A percentile compares a stretch with the other conserved stretches of the same genome.
phyloP scores from a whole-genome alignment of 371 early-diverging fungal species.

The Cokeromyces recurvatus region DNA sequence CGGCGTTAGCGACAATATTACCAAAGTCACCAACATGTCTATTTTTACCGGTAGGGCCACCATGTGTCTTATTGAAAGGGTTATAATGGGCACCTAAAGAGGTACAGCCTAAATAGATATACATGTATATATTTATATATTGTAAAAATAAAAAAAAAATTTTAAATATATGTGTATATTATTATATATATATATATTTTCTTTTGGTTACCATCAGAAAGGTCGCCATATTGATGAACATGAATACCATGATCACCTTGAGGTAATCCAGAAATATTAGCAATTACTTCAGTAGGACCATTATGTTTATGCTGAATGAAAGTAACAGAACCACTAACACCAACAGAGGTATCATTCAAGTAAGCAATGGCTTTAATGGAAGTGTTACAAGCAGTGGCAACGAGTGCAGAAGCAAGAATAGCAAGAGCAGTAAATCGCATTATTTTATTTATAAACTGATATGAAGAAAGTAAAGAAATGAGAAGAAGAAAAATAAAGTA shows the following conservation, averaged over 20 bases:
- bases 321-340: constrained; percentile 64
- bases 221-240: constrained; percentile 75
- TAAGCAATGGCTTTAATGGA: constrained; percentile 63
- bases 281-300: constrained; percentile 51
- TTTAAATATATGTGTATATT: too few species aligned
- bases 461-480: neutral
- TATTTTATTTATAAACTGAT: neutral
- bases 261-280: constrained; percentile 58
- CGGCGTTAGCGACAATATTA: constrained; percentile 58
- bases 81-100: constrained; percentile 82
- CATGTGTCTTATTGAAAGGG: constrained; percentile 73
- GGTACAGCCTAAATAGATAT: constrained; percentile 69
- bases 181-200: constrained; percentile 20
- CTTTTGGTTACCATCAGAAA: too few species aligned
- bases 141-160: too few species aligned
- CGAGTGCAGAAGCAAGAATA: neutral
- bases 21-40: constrained; percentile 91
- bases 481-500: too few species aligned
- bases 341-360: constrained; percentile 34
- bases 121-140: too few species aligned
- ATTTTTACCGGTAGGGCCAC: constrained; percentile 56
- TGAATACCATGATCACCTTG: constrained; percentile 87
- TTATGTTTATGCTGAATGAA: constrained; percentile 62
- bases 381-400: neutral
- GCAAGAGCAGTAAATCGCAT: constrained; percentile 11